Conservation (phyloP, 345 rosid genomes). For the Citrus mangshanensis region DNA sequence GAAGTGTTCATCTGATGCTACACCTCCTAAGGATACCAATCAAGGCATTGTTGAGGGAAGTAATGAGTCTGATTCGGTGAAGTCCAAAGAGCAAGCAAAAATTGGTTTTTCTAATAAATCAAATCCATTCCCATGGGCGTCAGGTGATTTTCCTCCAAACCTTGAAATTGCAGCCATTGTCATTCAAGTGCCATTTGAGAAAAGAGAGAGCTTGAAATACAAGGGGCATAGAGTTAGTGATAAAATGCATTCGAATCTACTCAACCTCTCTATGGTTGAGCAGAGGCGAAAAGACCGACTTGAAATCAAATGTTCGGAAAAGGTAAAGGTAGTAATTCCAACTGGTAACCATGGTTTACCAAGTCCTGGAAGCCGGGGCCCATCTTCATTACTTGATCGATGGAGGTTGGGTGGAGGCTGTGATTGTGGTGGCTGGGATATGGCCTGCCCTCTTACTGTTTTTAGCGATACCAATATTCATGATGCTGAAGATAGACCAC, state of each 20-base stretch:
- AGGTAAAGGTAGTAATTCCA: constrained; percentile 69
- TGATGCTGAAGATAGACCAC: constrained; percentile 46
- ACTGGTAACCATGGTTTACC: constrained; percentile 83
- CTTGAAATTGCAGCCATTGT: constrained; percentile 76
- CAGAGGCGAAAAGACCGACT: constrained; percentile 25
- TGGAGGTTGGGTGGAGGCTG: constrained; percentile 96
- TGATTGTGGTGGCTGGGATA: constrained; percentile 99
- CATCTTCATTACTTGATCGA: constrained; percentile 72
- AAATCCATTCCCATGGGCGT: constrained; percentile 35
- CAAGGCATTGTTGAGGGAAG: constrained; percentile 32
- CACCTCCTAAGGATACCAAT: constrained; percentile 25
- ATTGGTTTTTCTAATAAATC: constrained; percentile 40
- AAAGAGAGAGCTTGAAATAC: constrained; percentile 71
- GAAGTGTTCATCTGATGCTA: constrained; percentile 28
- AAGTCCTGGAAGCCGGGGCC: constrained; percentile 47
- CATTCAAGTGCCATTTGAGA: constrained; percentile 57
- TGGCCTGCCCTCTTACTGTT: constrained; percentile 82
- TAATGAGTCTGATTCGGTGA: constrained; percentile 29
- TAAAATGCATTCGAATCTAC: constrained; percentile 30
- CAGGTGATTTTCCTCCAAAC: constrained; percentile 46
- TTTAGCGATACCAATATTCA: constrained; percentile 50
- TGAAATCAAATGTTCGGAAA: constrained; percentile 25
- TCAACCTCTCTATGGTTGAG: constrained; percentile 39
- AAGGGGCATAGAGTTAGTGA: constrained; percentile 31
- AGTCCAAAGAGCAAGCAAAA: constrained; percentile 36